Evolutionary conservation across 1,139 yeast species (phyloP).

Genomic region (Komagataea norvegica): DNA sequence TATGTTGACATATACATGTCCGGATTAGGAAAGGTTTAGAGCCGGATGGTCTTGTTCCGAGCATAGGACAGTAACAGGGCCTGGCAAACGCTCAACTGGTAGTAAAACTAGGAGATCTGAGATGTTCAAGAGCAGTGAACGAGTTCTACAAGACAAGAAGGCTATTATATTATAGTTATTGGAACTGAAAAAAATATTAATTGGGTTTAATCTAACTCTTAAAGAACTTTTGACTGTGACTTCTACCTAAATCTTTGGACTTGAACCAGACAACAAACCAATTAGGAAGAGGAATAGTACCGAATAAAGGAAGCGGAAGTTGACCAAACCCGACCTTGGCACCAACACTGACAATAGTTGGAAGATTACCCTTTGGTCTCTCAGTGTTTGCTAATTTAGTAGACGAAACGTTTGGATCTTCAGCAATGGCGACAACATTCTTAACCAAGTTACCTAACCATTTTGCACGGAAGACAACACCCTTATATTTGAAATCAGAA

Average conservation of each 20-base stretch:
- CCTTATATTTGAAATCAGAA: conserved; percentile 19
- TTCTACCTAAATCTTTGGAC: conserved; percentile 2
- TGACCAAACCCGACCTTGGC: conserved; percentile 23
- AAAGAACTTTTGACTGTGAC: not conserved
- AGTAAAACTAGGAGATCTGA: too few species aligned
- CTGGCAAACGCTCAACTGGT: too few species aligned
- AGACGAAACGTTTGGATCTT: not conserved
- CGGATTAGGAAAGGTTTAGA: too few species aligned
- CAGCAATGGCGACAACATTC: conserved; percentile 10
- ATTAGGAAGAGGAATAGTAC: conserved; percentile 7
- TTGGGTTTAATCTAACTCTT: not conserved
- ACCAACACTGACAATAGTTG: conserved; percentile 9
- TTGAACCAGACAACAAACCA: conserved; percentile 4
- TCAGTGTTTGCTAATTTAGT: not conserved
- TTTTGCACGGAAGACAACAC: conserved; percentile 10
- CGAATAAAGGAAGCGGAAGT: conserved; percentile 17
- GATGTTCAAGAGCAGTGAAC: too few species aligned
- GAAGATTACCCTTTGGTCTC: conserved; percentile 1
- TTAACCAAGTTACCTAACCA: conserved; percentile 15
- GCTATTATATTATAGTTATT: too few species aligned
- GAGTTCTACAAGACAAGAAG: too few species aligned
- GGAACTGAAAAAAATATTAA: not conserved
- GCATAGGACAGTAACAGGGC: too few species aligned
- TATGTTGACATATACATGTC: too few species aligned
- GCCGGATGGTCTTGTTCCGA: too few species aligned